Evolutionary conservation across 129 eudicot genomes (phyloP).

Genomic region (Helianthus annuus): HanXRQr2.0-SUNRISE NC_035446.2:173063319-173063818

Average conservation of each 20-base stretch:
- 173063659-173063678: slow-evolving; percentile 68
- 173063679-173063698: slow-evolving; percentile 62
- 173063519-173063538: slow-evolving; percentile 76
- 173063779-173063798: background rate
- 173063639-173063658: slow-evolving; percentile 64
- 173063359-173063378: slow-evolving; percentile 80
- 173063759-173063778: slow-evolving; percentile 52
- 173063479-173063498: slow-evolving; percentile 70
- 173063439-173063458: slow-evolving; percentile 83
- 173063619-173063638: slow-evolving; percentile 73
- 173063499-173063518: slow-evolving; percentile 71
- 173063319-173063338: slow-evolving; percentile 57
- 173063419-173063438: slow-evolving; percentile 84
- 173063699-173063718: slow-evolving; percentile 67
- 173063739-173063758: slow-evolving; percentile 86
- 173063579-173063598: slow-evolving; percentile 52
- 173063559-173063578: slow-evolving; percentile 90
- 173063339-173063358: slow-evolving; percentile 60
- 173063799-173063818: too few species aligned
- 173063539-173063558: slow-evolving; percentile 66
- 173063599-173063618: slow-evolving; percentile 57
- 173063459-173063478: slow-evolving; percentile 64
- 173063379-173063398: slow-evolving; percentile 92
- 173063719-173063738: slow-evolving; percentile 79
- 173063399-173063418: slow-evolving; percentile 79